Evolutionary conservation across 129 eudicot genomes (phyloP), one percentile per base, ranked within the genome.

Genomic region (Flaveria ramosissima): DNA sequence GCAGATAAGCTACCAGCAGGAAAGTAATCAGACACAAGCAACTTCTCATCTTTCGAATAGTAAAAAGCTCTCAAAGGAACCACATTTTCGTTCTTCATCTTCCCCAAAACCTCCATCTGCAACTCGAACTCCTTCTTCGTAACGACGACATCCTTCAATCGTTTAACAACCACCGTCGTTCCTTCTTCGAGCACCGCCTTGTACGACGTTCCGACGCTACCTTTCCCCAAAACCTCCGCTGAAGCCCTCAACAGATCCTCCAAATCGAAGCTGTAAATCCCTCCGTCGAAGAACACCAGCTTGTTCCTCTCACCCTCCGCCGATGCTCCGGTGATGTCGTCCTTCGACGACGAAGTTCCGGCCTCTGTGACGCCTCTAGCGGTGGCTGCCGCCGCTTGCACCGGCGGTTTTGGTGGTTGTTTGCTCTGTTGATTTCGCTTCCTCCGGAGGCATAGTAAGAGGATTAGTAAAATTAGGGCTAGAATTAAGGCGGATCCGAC

Each of bases 1-100:
- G 71, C 71, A 16, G 71, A 66, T 36, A 66, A 66, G 71, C 71
- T 66, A 17, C 71, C 71, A 17, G 71, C 71, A 9, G 71, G 71
- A 23, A 66, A 7, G 27, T 16, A 66, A 66, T 66, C 71, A 17
- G 24, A 66, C 41, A 66, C 71, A 41, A 66, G 71, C 51, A 66
- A 66, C 14, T 66, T 66, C 71, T 66, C 71, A 66, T 66, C 48
- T 39, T 66, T 41, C 8, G 71, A 66, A 39, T 36, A 66, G 39
- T 66, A 66, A 66, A 15, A 66, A 16, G 71, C 71, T 39, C 71
- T n/a, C 26, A 66, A 66, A 8, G 71, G 71, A 66, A 66, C 50
- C 26, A 66, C 24, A 66, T 66, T 36, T 2, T 66, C 71, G 50
- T 66, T 17, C 71, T 66, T 66, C 71, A 66, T 66, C 27, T 41